Percentiles rank a stretch among this genome's conserved stretches.
These are phyloP conservation scores for Colletotrichum sp. DNA, from an alignment of 2,329 filamentous ascomycete species.

Conservation along the genomic window DNA sequence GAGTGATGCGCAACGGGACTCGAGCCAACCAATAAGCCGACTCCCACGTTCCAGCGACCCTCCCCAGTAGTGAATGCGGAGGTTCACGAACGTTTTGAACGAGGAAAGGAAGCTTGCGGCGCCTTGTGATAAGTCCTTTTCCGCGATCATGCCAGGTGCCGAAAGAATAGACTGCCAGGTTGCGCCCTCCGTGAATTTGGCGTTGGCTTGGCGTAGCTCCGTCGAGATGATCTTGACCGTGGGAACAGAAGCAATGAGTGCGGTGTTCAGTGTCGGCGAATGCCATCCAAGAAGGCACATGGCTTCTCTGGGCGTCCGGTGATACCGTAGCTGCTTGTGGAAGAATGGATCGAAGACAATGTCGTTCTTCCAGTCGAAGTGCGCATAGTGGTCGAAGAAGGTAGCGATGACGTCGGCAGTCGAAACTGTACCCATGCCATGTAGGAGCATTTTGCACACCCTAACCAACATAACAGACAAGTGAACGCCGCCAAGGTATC, in stretches of 20 bases:
- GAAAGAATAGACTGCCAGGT: slow-evolving; percentile 51
- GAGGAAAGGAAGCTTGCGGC: slow-evolving; percentile 53
- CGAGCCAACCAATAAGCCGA: slow-evolving; percentile 66
- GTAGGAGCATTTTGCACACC: slow-evolving; percentile 60
- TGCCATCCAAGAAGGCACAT: slow-evolving; percentile 69
- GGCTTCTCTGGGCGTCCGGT: slow-evolving; percentile 61
- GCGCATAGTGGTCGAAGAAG: slow-evolving; percentile 69
- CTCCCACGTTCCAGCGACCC: slow-evolving; percentile 58
- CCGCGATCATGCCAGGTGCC: neutral
- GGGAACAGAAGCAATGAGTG: slow-evolving; percentile 56
- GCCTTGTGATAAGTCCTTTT: slow-evolving; percentile 25
- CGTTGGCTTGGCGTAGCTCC: slow-evolving; percentile 55
- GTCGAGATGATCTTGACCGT: slow-evolving; percentile 55
- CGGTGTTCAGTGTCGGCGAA: slow-evolving; percentile 65
- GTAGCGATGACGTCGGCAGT: slow-evolving; percentile 58
- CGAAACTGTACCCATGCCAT: slow-evolving; percentile 39
- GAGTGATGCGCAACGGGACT: slow-evolving; percentile 63
- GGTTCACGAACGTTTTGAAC: slow-evolving; percentile 62
- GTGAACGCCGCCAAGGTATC: slow-evolving; percentile 69
- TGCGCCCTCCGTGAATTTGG: slow-evolving; percentile 39
- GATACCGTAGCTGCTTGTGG: slow-evolving; percentile 55
- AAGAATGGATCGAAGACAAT: slow-evolving; percentile 67
- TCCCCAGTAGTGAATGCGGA: slow-evolving; percentile 72
- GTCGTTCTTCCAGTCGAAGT: slow-evolving; percentile 62
- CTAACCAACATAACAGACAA: slow-evolving; percentile 66